Evolutionary conservation across 2,329 filamentous ascomycete species (phyloP).

Genomic region (Bipolaris zeicola): DNA sequence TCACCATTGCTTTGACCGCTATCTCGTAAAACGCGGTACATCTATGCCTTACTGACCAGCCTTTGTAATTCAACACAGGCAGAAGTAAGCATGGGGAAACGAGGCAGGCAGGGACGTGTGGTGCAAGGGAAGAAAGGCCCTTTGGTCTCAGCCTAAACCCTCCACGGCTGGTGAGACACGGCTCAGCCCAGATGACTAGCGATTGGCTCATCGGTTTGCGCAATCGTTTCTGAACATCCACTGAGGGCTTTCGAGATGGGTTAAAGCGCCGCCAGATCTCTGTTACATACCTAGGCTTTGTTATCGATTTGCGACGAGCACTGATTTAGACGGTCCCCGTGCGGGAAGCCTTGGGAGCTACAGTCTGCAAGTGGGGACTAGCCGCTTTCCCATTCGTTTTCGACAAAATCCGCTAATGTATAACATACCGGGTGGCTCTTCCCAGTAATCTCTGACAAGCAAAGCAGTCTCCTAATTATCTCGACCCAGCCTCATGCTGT

Average conservation of each 20-base stretch:
- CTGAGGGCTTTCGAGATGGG: slow-evolving; percentile 18
- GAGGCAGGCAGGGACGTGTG: slow-evolving; percentile 5
- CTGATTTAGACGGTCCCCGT: slow-evolving; percentile 17
- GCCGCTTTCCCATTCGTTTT: slow-evolving; percentile 17
- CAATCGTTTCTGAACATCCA: slow-evolving; percentile 18
- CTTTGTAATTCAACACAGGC: slow-evolving; percentile 2
- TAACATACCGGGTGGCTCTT: slow-evolving; percentile 23
- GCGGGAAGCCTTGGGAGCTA: slow-evolving; percentile 16
- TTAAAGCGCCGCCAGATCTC: slow-evolving; percentile 17
- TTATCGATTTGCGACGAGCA: slow-evolving; percentile 17
- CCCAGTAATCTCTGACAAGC: slow-evolving; percentile 21
- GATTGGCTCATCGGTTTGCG: slow-evolving; percentile 17
- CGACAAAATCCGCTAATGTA: slow-evolving; percentile 22
- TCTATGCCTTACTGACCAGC: slow-evolving; percentile 1
- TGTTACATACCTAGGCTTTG: slow-evolving; percentile 17
- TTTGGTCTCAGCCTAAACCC: slow-evolving; percentile 15
- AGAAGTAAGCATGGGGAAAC: slow-evolving; percentile 8
- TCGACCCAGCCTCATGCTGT: slow-evolving; percentile 21
- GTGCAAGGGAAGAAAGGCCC: slow-evolving; percentile 18
- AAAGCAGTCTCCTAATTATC: slow-evolving; percentile 23
- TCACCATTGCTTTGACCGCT: neutral
- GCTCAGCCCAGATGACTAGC: slow-evolving; percentile 8
- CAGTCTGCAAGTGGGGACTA: slow-evolving; percentile 20
- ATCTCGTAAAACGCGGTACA: neutral
- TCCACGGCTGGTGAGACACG: slow-evolving; percentile 16